Conservation (phyloP, 176 grass and related monocot species). For the Secale cereale region DNA sequence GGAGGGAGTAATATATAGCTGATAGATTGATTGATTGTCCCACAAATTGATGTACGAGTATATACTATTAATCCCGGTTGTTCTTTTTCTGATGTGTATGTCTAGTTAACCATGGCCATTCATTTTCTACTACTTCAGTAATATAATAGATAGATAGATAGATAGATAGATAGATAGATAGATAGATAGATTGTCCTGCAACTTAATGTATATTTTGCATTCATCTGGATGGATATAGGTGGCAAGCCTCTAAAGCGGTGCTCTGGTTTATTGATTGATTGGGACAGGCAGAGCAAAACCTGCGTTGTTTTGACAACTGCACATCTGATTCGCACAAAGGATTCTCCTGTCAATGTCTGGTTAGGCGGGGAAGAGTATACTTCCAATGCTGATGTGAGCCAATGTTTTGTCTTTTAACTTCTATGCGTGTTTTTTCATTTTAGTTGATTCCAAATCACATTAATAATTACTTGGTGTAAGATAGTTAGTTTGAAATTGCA, state of each 20-base stretch:
- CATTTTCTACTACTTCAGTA: background rate
- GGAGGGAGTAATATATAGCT: no score
- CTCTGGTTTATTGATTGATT: conserved; percentile 7
- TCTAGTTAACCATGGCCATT: background rate
- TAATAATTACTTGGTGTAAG: background rate
- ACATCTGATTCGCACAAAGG: background rate
- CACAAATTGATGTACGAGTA: no score
- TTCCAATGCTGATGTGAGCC: background rate
- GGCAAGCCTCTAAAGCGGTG: background rate
- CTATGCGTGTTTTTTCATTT: background rate
- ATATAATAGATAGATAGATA: background rate
- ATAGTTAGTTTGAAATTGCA: conserved; percentile 5
- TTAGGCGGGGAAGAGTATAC: background rate
- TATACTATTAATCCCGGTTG: background rate
- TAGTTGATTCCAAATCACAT: background rate
- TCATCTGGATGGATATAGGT: background rate
- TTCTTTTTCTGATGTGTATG: background rate
- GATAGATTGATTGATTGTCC: no score
- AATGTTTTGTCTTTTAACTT: background rate
- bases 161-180: no score
- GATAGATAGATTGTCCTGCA: background rate
- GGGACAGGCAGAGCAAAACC: background rate
- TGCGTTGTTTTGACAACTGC: conserved; percentile 5
- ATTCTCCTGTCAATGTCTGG: background rate
- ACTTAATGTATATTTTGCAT: background rate